Percentiles rank a stretch among this genome's conserved stretches.
phyloP scores from a whole-genome alignment of 2,329 filamentous ascomycete species.

The Metarhizium humberi region DNA sequence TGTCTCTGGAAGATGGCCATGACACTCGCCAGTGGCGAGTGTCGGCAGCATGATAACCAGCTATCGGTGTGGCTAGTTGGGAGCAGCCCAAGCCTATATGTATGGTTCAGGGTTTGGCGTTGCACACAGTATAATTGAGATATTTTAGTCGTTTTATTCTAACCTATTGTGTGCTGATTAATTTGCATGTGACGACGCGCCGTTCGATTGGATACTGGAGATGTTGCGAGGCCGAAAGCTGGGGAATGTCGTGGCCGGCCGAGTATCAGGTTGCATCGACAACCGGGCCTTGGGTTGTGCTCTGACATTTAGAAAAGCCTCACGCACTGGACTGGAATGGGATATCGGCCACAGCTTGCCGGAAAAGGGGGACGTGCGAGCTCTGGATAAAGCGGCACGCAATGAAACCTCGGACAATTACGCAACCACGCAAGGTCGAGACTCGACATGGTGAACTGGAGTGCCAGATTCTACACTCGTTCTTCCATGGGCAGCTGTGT shows the following conservation, averaged over 20 bases:
- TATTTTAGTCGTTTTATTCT: constrained; percentile 4
- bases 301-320: background rate
- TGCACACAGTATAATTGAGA: constrained; percentile 36
- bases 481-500: too few species aligned
- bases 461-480: too few species aligned
- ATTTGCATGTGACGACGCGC: background rate
- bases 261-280: background rate
- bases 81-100: constrained; percentile 17
- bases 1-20: background rate
- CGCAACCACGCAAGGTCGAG: too few species aligned
- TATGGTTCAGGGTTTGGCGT: constrained; percentile 38
- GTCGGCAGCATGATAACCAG: background rate
- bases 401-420: background rate
- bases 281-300: background rate
- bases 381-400: background rate
- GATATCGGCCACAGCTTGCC: background rate
- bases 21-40: background rate
- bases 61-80: constrained; percentile 1
- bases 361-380: background rate
- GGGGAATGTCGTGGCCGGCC: background rate
- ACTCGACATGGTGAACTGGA: too few species aligned
- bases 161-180: background rate
- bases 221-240: background rate
- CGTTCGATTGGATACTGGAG: background rate
- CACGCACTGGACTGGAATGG: background rate